Percentiles rank a stretch among this genome's conserved stretches.
Conservation (phyloP, 2,329 filamentous ascomycete genomes). For the Penicillium sp. region DNA sequence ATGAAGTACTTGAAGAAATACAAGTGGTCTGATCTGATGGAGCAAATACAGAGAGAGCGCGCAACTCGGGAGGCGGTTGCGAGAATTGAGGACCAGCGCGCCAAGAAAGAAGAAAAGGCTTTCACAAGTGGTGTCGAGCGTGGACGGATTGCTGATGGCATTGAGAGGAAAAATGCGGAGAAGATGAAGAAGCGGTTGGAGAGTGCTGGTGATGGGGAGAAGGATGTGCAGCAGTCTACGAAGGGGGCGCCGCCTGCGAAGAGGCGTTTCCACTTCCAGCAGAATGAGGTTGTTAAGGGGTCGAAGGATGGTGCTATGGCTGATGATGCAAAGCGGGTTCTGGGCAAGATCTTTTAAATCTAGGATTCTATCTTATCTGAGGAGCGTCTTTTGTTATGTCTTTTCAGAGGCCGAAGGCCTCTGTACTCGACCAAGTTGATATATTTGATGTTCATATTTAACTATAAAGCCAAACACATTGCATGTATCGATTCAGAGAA, state of each 20-base stretch:
- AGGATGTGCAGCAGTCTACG: slow-evolving; percentile 9
- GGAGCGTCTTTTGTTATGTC: background rate
- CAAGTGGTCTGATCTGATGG: slow-evolving; percentile 48
- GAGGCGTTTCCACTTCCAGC: slow-evolving; percentile 38
- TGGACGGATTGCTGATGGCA: slow-evolving; percentile 44
- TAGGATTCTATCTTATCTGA: background rate
- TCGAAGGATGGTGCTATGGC: slow-evolving; percentile 29
- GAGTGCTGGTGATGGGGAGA: slow-evolving; percentile 17
- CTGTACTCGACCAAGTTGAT: background rate
- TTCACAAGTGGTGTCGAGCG: slow-evolving; percentile 45
- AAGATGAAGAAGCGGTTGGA: slow-evolving; percentile 36
- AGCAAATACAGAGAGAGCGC: slow-evolving; percentile 45
- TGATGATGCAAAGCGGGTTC: slow-evolving; percentile 44
- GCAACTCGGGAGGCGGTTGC: slow-evolving; percentile 42
- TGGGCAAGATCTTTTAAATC: slow-evolving; percentile 48
- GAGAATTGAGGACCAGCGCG: slow-evolving; percentile 44
- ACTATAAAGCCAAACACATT: background rate
- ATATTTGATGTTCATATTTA: background rate
- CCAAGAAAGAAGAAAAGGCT: slow-evolving; percentile 45
- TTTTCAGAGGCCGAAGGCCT: background rate
- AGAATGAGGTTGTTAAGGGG: slow-evolving; percentile 42
- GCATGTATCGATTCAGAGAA: slow-evolving; percentile 12
- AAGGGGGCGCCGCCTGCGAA: slow-evolving; percentile 24
- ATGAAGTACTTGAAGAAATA: slow-evolving; percentile 48
- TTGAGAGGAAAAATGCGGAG: slow-evolving; percentile 45